These are phyloP conservation scores for Fusarium denticulatum DNA, from an alignment of 2,329 filamentous ascomycete species.

Conservation along the genomic window DNA sequence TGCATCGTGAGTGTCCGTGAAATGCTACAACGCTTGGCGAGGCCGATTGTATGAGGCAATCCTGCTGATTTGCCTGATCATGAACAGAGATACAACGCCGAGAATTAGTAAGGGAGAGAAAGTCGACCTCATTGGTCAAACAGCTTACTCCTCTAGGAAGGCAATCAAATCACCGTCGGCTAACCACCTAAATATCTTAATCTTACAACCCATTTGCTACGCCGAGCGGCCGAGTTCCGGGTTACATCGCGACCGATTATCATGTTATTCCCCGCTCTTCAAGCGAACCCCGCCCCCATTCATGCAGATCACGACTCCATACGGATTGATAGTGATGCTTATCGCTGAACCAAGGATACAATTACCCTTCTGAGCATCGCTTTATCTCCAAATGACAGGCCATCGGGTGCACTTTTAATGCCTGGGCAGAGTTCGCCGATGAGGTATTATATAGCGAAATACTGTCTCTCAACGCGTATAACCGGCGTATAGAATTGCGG, in stretches of 20 bases:
- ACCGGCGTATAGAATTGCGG: background rate
- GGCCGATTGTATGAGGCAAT: background rate
- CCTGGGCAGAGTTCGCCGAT: background rate
- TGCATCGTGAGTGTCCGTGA: background rate
- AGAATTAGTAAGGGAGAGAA: too few relatives aligned
- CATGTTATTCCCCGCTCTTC: background rate
- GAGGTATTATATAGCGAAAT: background rate
- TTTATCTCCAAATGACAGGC: background rate
- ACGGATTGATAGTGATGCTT: background rate
- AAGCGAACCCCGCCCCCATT: background rate
- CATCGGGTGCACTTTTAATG: background rate
- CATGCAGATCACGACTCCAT: background rate
- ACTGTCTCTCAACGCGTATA: background rate
- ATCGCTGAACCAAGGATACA: background rate
- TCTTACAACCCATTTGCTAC: background rate
- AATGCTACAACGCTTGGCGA: accelerated
- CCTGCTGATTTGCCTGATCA: too few relatives aligned
- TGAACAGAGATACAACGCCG: too few relatives aligned
- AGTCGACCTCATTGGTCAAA: too few relatives aligned
- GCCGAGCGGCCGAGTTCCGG: background rate
- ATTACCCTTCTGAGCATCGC: background rate
- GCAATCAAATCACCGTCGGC: background rate
- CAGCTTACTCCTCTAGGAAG: background rate
- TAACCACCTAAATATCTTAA: background rate
- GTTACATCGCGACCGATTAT: background rate